Evolutionary conservation across 306 rosid genomes (phyloP).

Genomic region (Lithocarpus polystachyus): DNA sequence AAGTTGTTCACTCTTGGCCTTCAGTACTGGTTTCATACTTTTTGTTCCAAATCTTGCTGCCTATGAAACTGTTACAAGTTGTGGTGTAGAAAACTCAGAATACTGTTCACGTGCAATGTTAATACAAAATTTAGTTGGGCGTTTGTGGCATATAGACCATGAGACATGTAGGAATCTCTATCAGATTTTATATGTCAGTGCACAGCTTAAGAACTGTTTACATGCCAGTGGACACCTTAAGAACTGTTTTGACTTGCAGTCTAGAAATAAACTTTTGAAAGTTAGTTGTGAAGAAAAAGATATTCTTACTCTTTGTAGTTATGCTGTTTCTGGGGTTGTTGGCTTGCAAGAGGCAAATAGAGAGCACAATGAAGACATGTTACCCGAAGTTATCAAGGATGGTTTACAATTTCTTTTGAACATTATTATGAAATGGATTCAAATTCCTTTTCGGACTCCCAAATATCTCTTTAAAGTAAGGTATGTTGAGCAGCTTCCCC

Average conservation of each 20-base stretch:
- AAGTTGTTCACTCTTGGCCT: slow-evolving; percentile 57
- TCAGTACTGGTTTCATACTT: slow-evolving; percentile 41
- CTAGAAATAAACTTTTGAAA: slow-evolving; percentile 20
- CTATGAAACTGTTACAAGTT: background rate
- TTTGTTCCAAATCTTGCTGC: slow-evolving; percentile 28
- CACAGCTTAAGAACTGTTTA: slow-evolving; percentile 31
- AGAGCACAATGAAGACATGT: slow-evolving; percentile 15
- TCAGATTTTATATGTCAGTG: slow-evolving; percentile 33
- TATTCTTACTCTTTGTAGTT: slow-evolving; percentile 35
- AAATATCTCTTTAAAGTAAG: slow-evolving; percentile 54
- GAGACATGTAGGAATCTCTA: slow-evolving; percentile 37
- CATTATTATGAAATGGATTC: slow-evolving; percentile 47
- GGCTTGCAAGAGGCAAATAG: slow-evolving; percentile 23
- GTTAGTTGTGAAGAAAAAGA: slow-evolving; percentile 31
- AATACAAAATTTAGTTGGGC: slow-evolving; percentile 38
- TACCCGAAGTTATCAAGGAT: slow-evolving; percentile 24
- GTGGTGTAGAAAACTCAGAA: slow-evolving; percentile 11
- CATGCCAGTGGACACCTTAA: slow-evolving; percentile 8
- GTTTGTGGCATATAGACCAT: slow-evolving; percentile 41
- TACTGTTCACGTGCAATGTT: slow-evolving; percentile 22
- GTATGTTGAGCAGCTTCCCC: slow-evolving; percentile 25
- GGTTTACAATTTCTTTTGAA: slow-evolving; percentile 26
- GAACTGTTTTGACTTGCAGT: slow-evolving; percentile 30
- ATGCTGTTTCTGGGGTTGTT: slow-evolving; percentile 35
- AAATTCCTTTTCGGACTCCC: slow-evolving; percentile 47